Evolutionary conservation across 306 rosid genomes (phyloP).

Genomic region (Castanopsis chinensis): DNA sequence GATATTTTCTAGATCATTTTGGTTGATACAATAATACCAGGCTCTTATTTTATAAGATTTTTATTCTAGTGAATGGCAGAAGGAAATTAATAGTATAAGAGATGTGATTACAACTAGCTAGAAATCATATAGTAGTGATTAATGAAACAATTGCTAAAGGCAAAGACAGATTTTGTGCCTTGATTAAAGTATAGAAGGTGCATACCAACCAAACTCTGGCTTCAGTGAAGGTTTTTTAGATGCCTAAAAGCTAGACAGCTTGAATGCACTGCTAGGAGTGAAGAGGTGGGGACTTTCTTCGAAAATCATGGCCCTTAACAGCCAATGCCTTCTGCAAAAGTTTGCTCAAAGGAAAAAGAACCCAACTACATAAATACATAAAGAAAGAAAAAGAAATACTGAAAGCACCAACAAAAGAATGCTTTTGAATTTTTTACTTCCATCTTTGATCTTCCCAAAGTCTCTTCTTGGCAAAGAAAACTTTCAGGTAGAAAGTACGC

Average conservation of each 20-base stretch:
- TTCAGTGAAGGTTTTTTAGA: slow-evolving; percentile 18
- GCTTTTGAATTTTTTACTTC: slow-evolving; percentile 33
- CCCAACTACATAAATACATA: not conserved
- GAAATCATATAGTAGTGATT: slow-evolving; percentile 11
- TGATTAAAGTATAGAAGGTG: slow-evolving; percentile 7
- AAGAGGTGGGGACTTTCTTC: slow-evolving; percentile 29
- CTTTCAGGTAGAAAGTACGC: slow-evolving; percentile 36
- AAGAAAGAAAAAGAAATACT: slow-evolving; percentile 25
- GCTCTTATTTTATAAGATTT: not conserved
- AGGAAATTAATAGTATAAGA: not conserved
- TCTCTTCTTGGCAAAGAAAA: slow-evolving; percentile 19
- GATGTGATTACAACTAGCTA: slow-evolving; percentile 11
- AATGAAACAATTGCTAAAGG: slow-evolving; percentile 11
- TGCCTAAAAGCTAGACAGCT: slow-evolving; percentile 67
- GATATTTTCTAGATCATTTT: not conserved
- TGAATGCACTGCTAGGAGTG: slow-evolving; percentile 55
- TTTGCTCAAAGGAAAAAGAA: not conserved
- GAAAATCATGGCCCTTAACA: slow-evolving; percentile 31
- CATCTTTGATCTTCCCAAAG: slow-evolving; percentile 1
- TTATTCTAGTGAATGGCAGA: not conserved
- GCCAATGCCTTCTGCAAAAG: slow-evolving; percentile 29
- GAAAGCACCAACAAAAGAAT: slow-evolving; percentile 25
- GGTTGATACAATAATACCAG: not conserved
- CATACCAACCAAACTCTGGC: slow-evolving; percentile 3
- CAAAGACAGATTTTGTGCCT: slow-evolving; percentile 27